Conservation (phyloP, 169 alveolate species). For the Cryptosporidium tyzzeri region DNA sequence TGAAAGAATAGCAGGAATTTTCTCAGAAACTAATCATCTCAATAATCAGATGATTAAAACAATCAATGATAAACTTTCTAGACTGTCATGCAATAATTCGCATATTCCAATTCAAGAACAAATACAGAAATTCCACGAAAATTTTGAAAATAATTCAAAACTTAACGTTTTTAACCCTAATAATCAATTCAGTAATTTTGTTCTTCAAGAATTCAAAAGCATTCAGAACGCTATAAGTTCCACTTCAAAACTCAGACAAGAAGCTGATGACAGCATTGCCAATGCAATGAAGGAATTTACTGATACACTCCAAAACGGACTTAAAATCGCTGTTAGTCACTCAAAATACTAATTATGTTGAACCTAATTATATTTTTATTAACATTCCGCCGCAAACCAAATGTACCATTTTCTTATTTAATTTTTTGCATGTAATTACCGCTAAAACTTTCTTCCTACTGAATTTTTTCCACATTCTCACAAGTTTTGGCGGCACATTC, state of each 20-base stretch:
- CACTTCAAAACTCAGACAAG: constrained; percentile 58
- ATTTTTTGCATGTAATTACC: not conserved
- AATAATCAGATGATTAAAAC: constrained; percentile 39
- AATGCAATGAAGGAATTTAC: constrained; percentile 73
- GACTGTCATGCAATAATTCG: constrained; percentile 10
- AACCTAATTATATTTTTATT: not conserved
- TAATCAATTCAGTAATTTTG: constrained; percentile 62
- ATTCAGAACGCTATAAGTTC: constrained; percentile 49
- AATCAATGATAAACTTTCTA: constrained; percentile 46
- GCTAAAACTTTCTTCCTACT: not conserved
- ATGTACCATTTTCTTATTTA: not conserved
- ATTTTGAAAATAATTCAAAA: constrained; percentile 62
- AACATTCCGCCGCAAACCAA: not conserved
- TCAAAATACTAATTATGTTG: constrained; percentile 7
- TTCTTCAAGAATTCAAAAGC: constrained; percentile 56
- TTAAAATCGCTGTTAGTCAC: constrained; percentile 61
- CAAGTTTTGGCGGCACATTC: not conserved
- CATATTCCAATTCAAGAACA: constrained; percentile 18
- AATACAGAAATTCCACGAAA: constrained; percentile 40
- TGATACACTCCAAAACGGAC: constrained; percentile 70
- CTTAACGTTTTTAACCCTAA: constrained; percentile 43
- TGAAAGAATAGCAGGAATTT: constrained; percentile 31
- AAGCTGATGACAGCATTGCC: constrained; percentile 68
- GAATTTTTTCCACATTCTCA: not conserved
- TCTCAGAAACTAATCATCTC: constrained; percentile 24